Percentiles rank a stretch among this genome's conserved stretches.
Conservation (phyloP, 805 yeast species). For the Wickerhamiella cacticola region DNA sequence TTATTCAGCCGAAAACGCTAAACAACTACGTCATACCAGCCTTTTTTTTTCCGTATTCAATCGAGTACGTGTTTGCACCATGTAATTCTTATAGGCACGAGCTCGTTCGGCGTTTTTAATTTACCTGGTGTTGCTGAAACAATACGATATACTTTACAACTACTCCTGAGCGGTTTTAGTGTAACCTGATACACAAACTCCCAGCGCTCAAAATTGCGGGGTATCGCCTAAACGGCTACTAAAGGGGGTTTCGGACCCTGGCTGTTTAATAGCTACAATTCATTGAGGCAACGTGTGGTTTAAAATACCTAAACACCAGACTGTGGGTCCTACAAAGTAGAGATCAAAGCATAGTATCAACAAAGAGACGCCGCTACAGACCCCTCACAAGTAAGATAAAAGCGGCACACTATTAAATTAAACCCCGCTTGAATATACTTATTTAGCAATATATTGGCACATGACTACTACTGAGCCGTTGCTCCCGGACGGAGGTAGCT, state of each 20-base stretch:
- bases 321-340: too few relatives aligned
- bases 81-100: too few relatives aligned
- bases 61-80: not conserved
- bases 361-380: too few relatives aligned
- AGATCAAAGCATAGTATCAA: too few relatives aligned
- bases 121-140: too few relatives aligned
- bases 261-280: not conserved
- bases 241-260: not conserved
- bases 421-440: not conserved
- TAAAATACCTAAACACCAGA: too few relatives aligned
- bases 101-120: too few relatives aligned
- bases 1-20: not conserved
- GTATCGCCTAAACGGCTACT: not conserved
- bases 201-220: not conserved
- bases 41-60: too few relatives aligned
- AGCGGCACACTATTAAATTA: not conserved
- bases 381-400: not conserved
- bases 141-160: too few relatives aligned
- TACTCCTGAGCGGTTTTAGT: too few relatives aligned
- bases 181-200: too few relatives aligned
- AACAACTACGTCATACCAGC: not conserved
- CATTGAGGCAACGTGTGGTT: not conserved
- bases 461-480: not conserved
- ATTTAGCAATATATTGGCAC: not conserved
- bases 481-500: conserved; percentile 1